These are phyloP conservation scores for Puccinellia tenuiflora DNA, from an alignment of 176 grass and related monocot species.

Conservation along the genomic window DNA sequence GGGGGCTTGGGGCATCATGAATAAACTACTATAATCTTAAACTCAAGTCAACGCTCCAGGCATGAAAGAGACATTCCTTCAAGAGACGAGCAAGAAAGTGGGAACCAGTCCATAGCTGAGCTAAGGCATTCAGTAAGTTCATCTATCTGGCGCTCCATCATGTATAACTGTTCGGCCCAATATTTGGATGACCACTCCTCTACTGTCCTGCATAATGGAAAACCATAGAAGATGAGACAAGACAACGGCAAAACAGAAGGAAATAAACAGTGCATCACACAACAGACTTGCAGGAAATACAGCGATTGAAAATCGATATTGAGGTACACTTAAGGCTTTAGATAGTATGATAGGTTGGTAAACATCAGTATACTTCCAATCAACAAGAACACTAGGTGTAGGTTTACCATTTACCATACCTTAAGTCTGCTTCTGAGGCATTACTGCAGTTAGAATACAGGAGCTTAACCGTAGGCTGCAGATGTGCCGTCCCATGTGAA, in stretches of 20 bases:
- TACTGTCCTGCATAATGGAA: slow-evolving; percentile 45
- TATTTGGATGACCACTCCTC: slow-evolving; percentile 80
- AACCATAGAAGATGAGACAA: slow-evolving; percentile 13
- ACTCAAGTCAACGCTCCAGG: slow-evolving; percentile 34
- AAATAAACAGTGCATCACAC: background rate
- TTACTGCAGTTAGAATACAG: slow-evolving; percentile 59
- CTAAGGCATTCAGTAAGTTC: slow-evolving; percentile 49
- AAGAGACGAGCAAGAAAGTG: slow-evolving; percentile 67
- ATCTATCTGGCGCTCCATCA: slow-evolving; percentile 62
- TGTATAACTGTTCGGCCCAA: slow-evolving; percentile 80
- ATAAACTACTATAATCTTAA: background rate
- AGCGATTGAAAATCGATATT: slow-evolving; percentile 1
- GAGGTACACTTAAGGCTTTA: background rate
- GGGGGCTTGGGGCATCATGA: background rate
- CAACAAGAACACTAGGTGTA: slow-evolving; percentile 22
- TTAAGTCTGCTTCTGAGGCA: slow-evolving; percentile 56
- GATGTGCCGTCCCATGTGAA: slow-evolving; percentile 37
- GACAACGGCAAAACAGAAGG: background rate
- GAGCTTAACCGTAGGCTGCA: slow-evolving; percentile 68
- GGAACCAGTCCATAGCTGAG: slow-evolving; percentile 46
- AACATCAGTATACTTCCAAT: background rate
- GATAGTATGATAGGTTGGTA: background rate
- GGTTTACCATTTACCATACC: slow-evolving; percentile 33
- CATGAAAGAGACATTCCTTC: slow-evolving; percentile 77
- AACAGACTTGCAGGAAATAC: slow-evolving; percentile 1